phyloP scores from a whole-genome alignment of 108 stramenopile species.

The Heterococcus sp. region DNA sequence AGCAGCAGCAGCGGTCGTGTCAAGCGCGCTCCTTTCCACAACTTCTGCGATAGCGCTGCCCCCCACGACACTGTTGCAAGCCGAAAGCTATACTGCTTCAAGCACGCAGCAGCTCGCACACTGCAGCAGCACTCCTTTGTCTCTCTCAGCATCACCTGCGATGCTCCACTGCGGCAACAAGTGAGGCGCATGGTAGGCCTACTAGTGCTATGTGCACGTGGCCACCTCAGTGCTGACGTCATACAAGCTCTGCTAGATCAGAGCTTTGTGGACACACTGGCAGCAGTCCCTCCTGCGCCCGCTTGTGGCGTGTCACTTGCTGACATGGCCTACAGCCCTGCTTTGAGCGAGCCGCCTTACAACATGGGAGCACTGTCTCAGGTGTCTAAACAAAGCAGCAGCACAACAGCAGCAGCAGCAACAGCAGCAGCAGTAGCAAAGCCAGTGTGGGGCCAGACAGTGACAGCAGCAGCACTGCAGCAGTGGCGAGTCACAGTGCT shows the following conservation, averaged over 20 bases:
- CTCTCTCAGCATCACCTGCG: slow-evolving; percentile 8
- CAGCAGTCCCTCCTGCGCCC: background rate
- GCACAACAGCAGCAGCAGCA: background rate
- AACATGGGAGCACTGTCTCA: background rate
- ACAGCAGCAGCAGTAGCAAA: background rate
- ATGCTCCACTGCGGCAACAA: slow-evolving; percentile 32
- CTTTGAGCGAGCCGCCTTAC: background rate
- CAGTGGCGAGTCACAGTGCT: background rate
- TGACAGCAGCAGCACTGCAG: background rate
- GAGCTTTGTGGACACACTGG: background rate
- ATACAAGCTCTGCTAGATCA: background rate
- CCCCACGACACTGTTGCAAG: slow-evolving; percentile 11
- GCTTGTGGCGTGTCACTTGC: background rate
- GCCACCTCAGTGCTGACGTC: background rate
- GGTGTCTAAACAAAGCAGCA: background rate
- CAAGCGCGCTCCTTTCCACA: slow-evolving; percentile 27
- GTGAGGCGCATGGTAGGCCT: background rate
- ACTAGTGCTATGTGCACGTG: background rate
- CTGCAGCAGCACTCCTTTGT: slow-evolving; percentile 7
- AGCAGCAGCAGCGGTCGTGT: slow-evolving; percentile 4
- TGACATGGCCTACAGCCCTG: background rate
- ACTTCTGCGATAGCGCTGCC: slow-evolving; percentile 30
- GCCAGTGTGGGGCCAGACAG: background rate
- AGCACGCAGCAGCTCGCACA: background rate
- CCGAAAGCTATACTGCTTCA: slow-evolving; percentile 33